Percentiles rank a stretch among this genome's conserved stretches.
These are phyloP conservation scores for Apiospora arundinis DNA, from an alignment of 2,329 filamentous ascomycete species.

Conservation along the genomic window DNA sequence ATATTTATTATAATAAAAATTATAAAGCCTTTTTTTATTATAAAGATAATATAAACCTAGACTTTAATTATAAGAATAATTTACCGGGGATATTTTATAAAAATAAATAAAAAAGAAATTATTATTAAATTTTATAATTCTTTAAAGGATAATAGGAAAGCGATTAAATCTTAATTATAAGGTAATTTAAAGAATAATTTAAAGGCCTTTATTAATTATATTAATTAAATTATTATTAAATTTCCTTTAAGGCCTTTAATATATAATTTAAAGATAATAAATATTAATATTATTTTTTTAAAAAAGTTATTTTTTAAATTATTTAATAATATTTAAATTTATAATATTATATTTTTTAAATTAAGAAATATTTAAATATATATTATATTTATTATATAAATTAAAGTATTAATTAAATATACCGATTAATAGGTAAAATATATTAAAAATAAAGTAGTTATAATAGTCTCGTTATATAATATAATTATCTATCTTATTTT, in stretches of 20 bases:
- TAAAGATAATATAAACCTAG: neutral
- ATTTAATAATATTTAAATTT: neutral
- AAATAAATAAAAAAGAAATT: neutral
- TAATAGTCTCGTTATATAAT: neutral
- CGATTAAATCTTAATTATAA: neutral
- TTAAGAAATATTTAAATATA: neutral
- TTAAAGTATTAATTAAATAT: neutral
- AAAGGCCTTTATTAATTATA: neutral
- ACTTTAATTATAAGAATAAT: neutral
- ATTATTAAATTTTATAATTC: neutral
- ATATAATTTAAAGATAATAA: slow-evolving; percentile 12
- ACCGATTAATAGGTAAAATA: neutral
- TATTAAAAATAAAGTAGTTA: neutral
- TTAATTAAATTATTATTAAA: neutral
- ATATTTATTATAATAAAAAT: no score
- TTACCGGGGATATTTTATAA: neutral
- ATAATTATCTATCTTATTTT: neutral
- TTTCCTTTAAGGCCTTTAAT: no score
- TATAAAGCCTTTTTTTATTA: neutral
- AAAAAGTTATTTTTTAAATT: neutral
- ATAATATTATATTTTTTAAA: neutral
- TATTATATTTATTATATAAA: neutral
- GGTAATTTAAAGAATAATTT: neutral
- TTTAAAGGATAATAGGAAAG: neutral
- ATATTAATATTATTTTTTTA: neutral